Base-by-base conservation (phyloP, 306 rosid genomes). In the Corylus americana region DNA sequence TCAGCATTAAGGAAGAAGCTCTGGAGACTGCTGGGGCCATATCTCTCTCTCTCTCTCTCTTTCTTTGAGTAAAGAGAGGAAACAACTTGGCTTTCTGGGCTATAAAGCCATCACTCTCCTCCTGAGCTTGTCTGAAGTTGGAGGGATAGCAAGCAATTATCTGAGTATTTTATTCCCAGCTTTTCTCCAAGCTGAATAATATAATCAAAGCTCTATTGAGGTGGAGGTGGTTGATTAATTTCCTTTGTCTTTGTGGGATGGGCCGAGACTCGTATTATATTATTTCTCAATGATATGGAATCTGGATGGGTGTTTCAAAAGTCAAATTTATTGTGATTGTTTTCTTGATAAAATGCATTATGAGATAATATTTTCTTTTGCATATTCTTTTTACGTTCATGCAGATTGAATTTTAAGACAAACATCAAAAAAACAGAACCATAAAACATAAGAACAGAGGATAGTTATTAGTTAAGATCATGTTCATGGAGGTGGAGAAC, bases 21-120 rank as follows among this genome's bases (percentile, higher is more conserved):
- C 73, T 42, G 8, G 45, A 42, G 45, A 42, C 8, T 42, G 8
- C 0, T 81, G 48, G 86, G 55, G 22, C 50, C 71, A 37, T 37
- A 66, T 0, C 5, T 25, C 63, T 27, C 20, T 44, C 14, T 50
- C 20, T 53, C 37, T 39, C 44, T 42, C 45, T 42, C 81, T 81
- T 71, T 77, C 86, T 75, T 71, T 58, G 73, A 51, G 61, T 71
- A 80, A 83, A 78, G 83, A 76, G 71, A n/a, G 78, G 71, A 17
- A 70, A 71, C 91, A 85, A 87, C 59, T 82, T 81, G 94, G 78
- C 74, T 76, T 13, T 42, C 74, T 35, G 12, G 45, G 51, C 37
- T 81, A 53, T 74, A 77, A 74, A 61, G 39, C 76, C 70, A 71
- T 71, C 70, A 62, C 71, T 72, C 50, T 78, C 69, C 63, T n/a